phyloP scores from a whole-genome alignment of 768 basidiomycete genomes.

The Symmetrospora coprosmae region DNA sequence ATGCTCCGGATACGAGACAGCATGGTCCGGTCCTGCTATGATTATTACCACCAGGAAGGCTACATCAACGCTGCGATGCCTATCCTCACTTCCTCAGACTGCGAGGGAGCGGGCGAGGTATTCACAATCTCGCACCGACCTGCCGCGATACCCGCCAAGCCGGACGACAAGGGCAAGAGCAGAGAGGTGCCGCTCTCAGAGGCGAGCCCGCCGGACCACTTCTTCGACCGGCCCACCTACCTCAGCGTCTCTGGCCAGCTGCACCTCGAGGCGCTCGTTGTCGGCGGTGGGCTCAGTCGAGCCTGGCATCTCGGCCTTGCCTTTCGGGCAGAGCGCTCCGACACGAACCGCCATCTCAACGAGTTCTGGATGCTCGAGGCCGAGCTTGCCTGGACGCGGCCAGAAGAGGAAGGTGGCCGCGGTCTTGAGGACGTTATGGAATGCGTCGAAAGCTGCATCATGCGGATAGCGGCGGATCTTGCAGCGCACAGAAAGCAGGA shows the following conservation, averaged over 20 bases:
- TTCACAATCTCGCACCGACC: constrained; percentile 48
- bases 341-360: constrained; percentile 78
- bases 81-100: constrained; percentile 75
- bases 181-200: no score
- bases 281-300: constrained; percentile 60
- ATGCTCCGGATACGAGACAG: constrained; percentile 60
- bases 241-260: constrained; percentile 92
- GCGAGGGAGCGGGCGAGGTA: constrained; percentile 89
- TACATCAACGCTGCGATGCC: constrained; percentile 73
- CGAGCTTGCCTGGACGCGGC: constrained; percentile 61
- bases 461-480: constrained; percentile 34
- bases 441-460: constrained; percentile 48
- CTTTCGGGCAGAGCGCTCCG: constrained; percentile 81
- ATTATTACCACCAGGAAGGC: constrained; percentile 64
- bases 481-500: neutral
- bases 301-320: constrained; percentile 86
- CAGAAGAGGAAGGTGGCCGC: no score
- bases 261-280: constrained; percentile 60
- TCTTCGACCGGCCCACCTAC: constrained; percentile 42
- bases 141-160: neutral
- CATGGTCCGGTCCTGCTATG: constrained; percentile 47
- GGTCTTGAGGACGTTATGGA: constrained; percentile 45
- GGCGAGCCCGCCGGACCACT: neutral
- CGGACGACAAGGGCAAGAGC: neutral
- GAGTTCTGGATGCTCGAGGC: constrained; percentile 99